phyloP scores from a whole-genome alignment of 768 basidiomycete species.

The Calocybe gangraenosa region DNA sequence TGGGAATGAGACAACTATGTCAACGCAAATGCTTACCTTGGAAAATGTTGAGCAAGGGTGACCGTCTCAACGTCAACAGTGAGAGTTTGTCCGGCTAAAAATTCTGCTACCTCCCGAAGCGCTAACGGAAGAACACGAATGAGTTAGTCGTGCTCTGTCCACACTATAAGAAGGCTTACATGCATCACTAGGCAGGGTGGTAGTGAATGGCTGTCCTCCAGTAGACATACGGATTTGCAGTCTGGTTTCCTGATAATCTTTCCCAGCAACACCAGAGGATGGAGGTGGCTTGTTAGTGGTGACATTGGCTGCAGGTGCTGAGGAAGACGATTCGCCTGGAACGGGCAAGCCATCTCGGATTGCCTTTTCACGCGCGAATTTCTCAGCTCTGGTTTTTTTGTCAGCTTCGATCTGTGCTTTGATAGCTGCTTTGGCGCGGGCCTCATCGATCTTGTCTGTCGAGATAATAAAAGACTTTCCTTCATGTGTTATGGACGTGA shows the following conservation, averaged over 20 bases:
- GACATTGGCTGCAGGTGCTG: slow-evolving; percentile 20
- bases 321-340: slow-evolving; percentile 26
- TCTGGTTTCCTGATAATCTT: slow-evolving; percentile 83
- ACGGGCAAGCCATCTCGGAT: slow-evolving; percentile 68
- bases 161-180: slow-evolving; percentile 42
- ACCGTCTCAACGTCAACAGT: slow-evolving; percentile 74
- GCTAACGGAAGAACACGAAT: slow-evolving; percentile 39
- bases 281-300: slow-evolving; percentile 31
- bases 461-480: background rate
- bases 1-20: background rate
- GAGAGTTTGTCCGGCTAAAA: slow-evolving; percentile 69
- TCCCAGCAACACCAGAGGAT: slow-evolving; percentile 47
- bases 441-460: slow-evolving; percentile 87
- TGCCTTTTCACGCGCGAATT: slow-evolving; percentile 87
- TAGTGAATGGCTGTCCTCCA: slow-evolving; percentile 78
- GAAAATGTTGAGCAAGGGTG: slow-evolving; percentile 76
- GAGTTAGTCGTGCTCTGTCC: too few species aligned
- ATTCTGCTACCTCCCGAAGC: slow-evolving; percentile 84
- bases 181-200: slow-evolving; percentile 74
- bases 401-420: slow-evolving; percentile 95
- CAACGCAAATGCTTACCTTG: slow-evolving; percentile 49
- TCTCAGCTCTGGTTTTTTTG: slow-evolving; percentile 85
- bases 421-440: slow-evolving; percentile 78
- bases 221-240: slow-evolving; percentile 85
- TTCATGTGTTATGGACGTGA: too few species aligned